Percentiles rank a stretch among this genome's conserved stretches.
These are phyloP conservation scores for Cryptococcus sp. DNA, from an alignment of 1,284 basidiomycete genomes.

Conservation along the genomic window DNA sequence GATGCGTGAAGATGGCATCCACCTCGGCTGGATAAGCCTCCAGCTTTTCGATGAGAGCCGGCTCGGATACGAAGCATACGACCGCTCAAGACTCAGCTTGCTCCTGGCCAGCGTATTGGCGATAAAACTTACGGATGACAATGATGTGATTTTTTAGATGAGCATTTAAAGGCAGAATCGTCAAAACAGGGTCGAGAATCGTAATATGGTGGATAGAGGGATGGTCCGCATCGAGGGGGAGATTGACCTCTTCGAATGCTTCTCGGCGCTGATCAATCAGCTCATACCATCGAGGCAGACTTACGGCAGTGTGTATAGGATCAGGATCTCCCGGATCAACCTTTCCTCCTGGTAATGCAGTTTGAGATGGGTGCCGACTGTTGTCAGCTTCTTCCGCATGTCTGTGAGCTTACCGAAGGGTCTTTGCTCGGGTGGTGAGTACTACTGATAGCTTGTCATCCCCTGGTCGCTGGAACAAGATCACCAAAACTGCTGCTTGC, in stretches of 20 bases:
- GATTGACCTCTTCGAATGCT: slow-evolving; percentile 72
- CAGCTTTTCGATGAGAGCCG: slow-evolving; percentile 54
- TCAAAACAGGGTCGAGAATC: slow-evolving; percentile 66
- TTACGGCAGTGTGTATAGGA: slow-evolving; percentile 67
- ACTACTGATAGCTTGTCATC: slow-evolving; percentile 61
- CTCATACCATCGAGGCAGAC: slow-evolving; percentile 20
- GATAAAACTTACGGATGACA: slow-evolving; percentile 37
- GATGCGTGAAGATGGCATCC: slow-evolving; percentile 70
- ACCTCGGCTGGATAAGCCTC: slow-evolving; percentile 64
- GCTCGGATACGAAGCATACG: slow-evolving; percentile 62
- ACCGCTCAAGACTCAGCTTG: slow-evolving; percentile 53
- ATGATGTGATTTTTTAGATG: slow-evolving; percentile 46
- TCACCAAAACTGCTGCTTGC: slow-evolving; percentile 67
- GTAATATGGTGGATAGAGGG: slow-evolving; percentile 62
- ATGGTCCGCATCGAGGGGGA: slow-evolving; percentile 55
- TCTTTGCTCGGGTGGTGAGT: slow-evolving; percentile 75
- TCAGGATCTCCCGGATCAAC: slow-evolving; percentile 63
- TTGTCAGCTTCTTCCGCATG: neutral
- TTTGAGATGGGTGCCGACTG: slow-evolving; percentile 37
- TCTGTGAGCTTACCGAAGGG: slow-evolving; percentile 51
- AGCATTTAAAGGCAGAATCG: slow-evolving; percentile 59
- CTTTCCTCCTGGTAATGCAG: slow-evolving; percentile 72
- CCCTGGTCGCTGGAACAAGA: slow-evolving; percentile 65
- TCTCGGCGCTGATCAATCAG: slow-evolving; percentile 61
- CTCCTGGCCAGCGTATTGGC: neutral